Evolutionary conservation across 164 flowering plant species (phyloP).

Genomic region (Macadamia integrifolia): DNA sequence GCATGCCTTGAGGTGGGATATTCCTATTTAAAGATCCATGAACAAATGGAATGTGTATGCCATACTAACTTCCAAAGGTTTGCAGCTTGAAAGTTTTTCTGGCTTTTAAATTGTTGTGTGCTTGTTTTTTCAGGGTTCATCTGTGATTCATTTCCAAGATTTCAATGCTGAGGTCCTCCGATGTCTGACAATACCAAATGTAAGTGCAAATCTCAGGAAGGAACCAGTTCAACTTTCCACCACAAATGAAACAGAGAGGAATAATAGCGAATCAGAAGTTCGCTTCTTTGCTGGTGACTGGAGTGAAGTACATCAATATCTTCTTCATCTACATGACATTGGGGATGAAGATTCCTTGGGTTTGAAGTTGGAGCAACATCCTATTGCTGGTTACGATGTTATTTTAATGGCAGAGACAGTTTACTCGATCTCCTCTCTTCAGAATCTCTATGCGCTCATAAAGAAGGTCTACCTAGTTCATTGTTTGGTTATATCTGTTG

Average conservation of each 20-base stretch:
- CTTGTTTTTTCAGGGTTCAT: slow-evolving; percentile 59
- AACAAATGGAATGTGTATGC: neutral
- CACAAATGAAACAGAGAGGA: slow-evolving; percentile 12
- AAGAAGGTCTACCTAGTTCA: slow-evolving; percentile 49
- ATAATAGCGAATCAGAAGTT: slow-evolving; percentile 27
- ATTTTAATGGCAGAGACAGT: slow-evolving; percentile 98
- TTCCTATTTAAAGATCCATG: neutral
- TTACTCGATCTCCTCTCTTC: slow-evolving; percentile 63
- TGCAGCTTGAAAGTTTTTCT: neutral
- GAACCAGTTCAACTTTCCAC: slow-evolving; percentile 6
- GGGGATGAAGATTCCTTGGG: slow-evolving; percentile 11
- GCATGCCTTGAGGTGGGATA: slow-evolving; percentile 60
- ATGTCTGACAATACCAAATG: slow-evolving; percentile 85
- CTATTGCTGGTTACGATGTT: slow-evolving; percentile 60
- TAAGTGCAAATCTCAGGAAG: slow-evolving; percentile 51
- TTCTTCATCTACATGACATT: slow-evolving; percentile 25
- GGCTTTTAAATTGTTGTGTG: neutral
- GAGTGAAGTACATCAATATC: slow-evolving; percentile 61
- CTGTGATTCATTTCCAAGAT: slow-evolving; percentile 80
- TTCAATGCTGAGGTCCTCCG: slow-evolving; percentile 88
- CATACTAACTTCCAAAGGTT: neutral
- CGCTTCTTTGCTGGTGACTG: slow-evolving; percentile 90
- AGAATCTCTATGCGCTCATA: slow-evolving; percentile 61
- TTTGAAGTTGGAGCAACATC: slow-evolving; percentile 14
- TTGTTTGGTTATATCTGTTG: neutral